Conservation (phyloP, 176 grass and related monocot genomes). For the Carex pumila region DNA sequence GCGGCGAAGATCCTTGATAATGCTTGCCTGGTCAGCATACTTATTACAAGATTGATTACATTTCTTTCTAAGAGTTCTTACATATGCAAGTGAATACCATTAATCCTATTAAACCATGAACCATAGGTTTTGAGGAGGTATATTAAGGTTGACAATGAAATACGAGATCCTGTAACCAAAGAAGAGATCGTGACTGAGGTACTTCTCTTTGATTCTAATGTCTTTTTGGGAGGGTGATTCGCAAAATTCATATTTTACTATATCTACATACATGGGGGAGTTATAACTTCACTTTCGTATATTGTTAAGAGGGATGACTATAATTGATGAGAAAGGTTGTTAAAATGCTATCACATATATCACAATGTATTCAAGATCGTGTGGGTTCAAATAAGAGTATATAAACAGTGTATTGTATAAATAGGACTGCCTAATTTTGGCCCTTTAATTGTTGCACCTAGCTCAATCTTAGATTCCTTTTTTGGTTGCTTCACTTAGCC, state of each 20-base stretch:
- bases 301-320: not conserved
- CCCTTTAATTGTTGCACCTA: not conserved
- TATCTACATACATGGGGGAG: not conserved
- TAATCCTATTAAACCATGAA: not conserved
- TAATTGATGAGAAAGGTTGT: not conserved
- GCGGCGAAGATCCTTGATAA: slow-evolving; percentile 80
- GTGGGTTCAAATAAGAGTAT: not conserved
- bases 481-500: not conserved
- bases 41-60: slow-evolving; percentile 1
- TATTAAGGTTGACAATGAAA: slow-evolving; percentile 57
- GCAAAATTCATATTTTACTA: not conserved
- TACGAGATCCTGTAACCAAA: slow-evolving; percentile 57
- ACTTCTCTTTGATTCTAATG: not conserved
- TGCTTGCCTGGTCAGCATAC: slow-evolving; percentile 47
- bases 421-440: not conserved
- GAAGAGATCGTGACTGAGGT: slow-evolving; percentile 88
- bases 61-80: not conserved
- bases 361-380: not conserved
- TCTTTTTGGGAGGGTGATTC: not conserved
- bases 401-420: not conserved
- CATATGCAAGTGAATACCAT: not conserved
- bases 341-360: not conserved
- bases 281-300: not conserved
- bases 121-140: slow-evolving; percentile 65
- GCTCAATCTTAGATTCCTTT: not conserved